A percentile compares a stretch with the other conserved stretches of the same genome.
Evolutionary conservation across 2,329 filamentous ascomycete species (phyloP).

Genomic region (Ophiostoma australiae): DNA sequence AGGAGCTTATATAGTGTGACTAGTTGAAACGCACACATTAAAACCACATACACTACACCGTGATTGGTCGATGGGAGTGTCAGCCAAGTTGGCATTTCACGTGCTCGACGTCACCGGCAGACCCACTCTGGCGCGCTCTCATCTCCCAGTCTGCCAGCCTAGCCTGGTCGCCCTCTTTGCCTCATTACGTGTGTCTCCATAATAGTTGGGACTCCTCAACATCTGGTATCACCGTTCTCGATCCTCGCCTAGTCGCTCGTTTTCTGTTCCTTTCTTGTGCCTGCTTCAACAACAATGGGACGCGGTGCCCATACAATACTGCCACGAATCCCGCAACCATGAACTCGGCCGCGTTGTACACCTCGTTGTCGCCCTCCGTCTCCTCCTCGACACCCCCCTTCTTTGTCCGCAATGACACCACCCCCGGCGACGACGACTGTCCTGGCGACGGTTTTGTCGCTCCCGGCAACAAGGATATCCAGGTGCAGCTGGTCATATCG

Average conservation of each 20-base stretch:
- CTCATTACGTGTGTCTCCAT: constrained; percentile 11
- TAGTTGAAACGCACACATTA: neutral
- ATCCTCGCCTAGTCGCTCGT: neutral
- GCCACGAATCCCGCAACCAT: neutral
- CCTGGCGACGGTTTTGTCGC: constrained; percentile 32
- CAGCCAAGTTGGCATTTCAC: neutral
- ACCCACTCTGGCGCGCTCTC: neutral
- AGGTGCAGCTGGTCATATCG: constrained; percentile 68
- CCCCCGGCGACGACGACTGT: constrained; percentile 27
- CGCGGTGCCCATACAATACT: neutral
- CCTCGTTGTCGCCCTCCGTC: neutral
- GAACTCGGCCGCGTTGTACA: neutral
- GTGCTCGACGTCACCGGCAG: constrained; percentile 10
- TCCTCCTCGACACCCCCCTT: constrained; percentile 10
- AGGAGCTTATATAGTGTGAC: too few species aligned
- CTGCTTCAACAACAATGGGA: constrained; percentile 2
- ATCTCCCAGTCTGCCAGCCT: constrained; percentile 3
- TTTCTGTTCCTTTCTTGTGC: neutral
- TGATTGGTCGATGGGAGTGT: neutral
- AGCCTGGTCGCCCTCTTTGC: neutral
- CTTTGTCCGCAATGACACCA: constrained; percentile 2
- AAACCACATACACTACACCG: neutral
- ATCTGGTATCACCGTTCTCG: neutral
- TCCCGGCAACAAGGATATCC: constrained; percentile 44
- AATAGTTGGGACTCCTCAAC: neutral